Evolutionary conservation across 441 rosid genomes (phyloP).

Genomic region (Croton setiger): DNA sequence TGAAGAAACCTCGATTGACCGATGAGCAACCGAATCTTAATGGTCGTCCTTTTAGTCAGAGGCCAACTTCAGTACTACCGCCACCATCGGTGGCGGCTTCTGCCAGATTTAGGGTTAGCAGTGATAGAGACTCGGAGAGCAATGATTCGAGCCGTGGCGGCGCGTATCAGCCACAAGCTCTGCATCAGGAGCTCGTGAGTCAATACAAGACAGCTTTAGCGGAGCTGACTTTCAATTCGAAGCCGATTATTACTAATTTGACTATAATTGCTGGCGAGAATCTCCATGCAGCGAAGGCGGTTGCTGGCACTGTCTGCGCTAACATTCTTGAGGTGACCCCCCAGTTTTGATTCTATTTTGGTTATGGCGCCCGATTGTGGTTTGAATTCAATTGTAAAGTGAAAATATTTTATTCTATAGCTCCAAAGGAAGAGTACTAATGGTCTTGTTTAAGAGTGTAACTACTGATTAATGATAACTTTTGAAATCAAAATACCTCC

Average conservation of each 20-base stretch:
- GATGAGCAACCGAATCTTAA: slow-evolving; percentile 43
- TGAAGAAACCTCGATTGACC: slow-evolving; percentile 58
- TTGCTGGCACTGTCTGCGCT: slow-evolving; percentile 71
- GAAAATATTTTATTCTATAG: neutral
- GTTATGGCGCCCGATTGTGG: slow-evolving; percentile 24
- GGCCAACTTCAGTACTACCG: slow-evolving; percentile 24
- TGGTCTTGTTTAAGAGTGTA: slow-evolving; percentile 25
- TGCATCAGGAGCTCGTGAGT: slow-evolving; percentile 82
- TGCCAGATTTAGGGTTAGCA: slow-evolving; percentile 40
- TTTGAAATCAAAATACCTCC: slow-evolving; percentile 8
- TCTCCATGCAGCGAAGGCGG: slow-evolving; percentile 74
- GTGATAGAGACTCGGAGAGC: slow-evolving; percentile 42
- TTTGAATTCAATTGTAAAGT: slow-evolving; percentile 36
- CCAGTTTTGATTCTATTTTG: slow-evolving; percentile 32
- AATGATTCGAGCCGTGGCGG: slow-evolving; percentile 48
- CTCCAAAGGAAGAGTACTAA: neutral
- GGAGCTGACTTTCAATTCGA: slow-evolving; percentile 96
- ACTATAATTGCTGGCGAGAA: slow-evolving; percentile 97
- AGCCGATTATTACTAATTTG: slow-evolving; percentile 91
- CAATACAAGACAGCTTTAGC: slow-evolving; percentile 88
- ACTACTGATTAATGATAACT: slow-evolving; percentile 47
- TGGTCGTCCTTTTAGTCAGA: slow-evolving; percentile 34
- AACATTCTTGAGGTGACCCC: slow-evolving; percentile 95
- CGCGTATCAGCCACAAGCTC: slow-evolving; percentile 69
- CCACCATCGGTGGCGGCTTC: slow-evolving; percentile 27